phyloP scores from a whole-genome alignment of 2,329 filamentous ascomycete genomes.

The Curvularia sp. region DNA sequence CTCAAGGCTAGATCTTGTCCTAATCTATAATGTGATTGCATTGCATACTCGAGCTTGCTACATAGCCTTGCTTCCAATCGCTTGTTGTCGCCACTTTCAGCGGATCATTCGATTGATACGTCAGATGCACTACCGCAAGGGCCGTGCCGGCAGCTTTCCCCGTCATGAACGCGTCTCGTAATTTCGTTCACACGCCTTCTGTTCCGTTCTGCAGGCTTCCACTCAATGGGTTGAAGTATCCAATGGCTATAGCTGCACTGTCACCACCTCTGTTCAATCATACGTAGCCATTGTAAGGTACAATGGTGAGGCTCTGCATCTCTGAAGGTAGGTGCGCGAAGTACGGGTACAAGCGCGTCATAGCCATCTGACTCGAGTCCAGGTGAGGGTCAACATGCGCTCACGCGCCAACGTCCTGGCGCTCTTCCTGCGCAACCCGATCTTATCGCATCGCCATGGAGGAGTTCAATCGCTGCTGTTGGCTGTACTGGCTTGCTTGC shows the following conservation, averaged over 20 bases:
- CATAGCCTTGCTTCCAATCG: neutral
- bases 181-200: neutral
- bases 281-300: slow-evolving; percentile 3
- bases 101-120: slow-evolving; percentile 6
- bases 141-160: slow-evolving; percentile 14
- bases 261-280: neutral
- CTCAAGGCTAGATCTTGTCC: neutral
- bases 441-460: slow-evolving; percentile 15
- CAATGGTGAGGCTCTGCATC: slow-evolving; percentile 35
- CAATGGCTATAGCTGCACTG: slow-evolving; percentile 2
- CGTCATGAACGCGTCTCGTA: slow-evolving; percentile 15
- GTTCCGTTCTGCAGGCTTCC: neutral
- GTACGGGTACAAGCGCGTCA: neutral
- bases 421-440: slow-evolving; percentile 15
- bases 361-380: slow-evolving; percentile 12
- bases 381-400: slow-evolving; percentile 34
- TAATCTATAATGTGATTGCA: neutral
- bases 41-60: neutral
- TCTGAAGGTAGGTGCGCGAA: slow-evolving; percentile 24
- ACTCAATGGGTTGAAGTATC: neutral
- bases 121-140: slow-evolving; percentile 14
- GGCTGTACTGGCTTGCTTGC: slow-evolving; percentile 22
- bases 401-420: slow-evolving; percentile 15
- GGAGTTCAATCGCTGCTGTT: slow-evolving; percentile 16
- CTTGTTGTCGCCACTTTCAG: neutral